phyloP scores from a whole-genome alignment of 108 stramenopile genomes.

The Nitzschia sp. region DNA sequence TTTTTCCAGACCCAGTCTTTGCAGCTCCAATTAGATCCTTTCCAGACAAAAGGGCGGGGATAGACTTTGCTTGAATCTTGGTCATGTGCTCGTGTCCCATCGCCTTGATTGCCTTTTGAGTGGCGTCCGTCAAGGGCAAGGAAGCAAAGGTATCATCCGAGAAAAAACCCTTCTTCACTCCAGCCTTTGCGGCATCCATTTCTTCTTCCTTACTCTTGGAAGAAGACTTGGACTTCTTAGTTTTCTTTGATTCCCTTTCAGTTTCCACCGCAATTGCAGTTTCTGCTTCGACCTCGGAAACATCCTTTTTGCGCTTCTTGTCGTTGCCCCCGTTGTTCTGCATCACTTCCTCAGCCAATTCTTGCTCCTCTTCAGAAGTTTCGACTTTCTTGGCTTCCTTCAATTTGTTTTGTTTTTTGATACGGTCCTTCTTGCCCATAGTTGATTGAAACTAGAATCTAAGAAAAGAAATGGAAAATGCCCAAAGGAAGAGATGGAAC shows the following conservation, averaged over 20 bases:
- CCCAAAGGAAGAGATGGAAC: no score
- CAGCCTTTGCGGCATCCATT: neutral
- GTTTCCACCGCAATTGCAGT: constrained; percentile 5
- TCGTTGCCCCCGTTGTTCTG: neutral
- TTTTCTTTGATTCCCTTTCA: constrained; percentile 8
- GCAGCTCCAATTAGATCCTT: constrained; percentile 98
- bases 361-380: constrained; percentile 13
- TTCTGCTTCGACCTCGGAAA: constrained; percentile 13
- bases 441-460: neutral
- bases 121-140: constrained; percentile 89
- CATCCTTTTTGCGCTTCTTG: constrained; percentile 5
- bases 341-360: constrained; percentile 17
- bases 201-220: neutral
- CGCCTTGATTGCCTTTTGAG: constrained; percentile 69
- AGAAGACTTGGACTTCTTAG: constrained; percentile 32
- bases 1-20: constrained; percentile 98
- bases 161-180: constrained; percentile 48
- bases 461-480: no score
- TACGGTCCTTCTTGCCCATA: constrained; percentile 27
- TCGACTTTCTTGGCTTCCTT: constrained; percentile 20
- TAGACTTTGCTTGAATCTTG: constrained; percentile 93
- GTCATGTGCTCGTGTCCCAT: constrained; percentile 81
- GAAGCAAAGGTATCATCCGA: constrained; percentile 70
- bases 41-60: constrained; percentile 90
- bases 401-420: constrained; percentile 21